phyloP scores from a whole-genome alignment of 805 yeast genomes.

The Starmera caribaea region DNA sequence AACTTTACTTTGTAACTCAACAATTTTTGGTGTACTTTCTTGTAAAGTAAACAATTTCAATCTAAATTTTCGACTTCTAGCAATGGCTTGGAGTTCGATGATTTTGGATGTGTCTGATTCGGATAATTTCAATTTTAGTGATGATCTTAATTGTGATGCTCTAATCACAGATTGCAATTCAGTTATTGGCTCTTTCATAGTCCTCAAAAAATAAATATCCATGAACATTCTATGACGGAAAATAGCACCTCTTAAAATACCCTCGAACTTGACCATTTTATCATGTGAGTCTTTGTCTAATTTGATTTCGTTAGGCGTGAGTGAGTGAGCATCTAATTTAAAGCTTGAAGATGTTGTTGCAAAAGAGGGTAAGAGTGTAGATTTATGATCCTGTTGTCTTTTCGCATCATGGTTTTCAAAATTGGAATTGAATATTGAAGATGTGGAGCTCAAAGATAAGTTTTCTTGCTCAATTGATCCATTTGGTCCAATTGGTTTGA shows the following conservation, averaged over 20 bases:
- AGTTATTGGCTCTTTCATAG: conserved; percentile 42
- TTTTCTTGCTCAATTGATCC: conserved; percentile 11
- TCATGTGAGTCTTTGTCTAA: neutral
- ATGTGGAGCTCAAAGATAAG: conserved; percentile 4
- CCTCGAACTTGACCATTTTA: conserved; percentile 47
- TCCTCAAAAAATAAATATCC: conserved; percentile 47
- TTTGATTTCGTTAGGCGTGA: no score
- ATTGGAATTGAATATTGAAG: conserved; percentile 2
- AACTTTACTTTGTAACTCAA: conserved; percentile 30
- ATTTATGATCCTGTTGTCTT: no score
- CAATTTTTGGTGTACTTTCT: conserved; percentile 2
- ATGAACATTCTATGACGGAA: conserved; percentile 57
- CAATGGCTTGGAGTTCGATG: conserved; percentile 23
- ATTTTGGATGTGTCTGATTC: conserved; percentile 14
- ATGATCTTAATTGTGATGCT: conserved; percentile 30
- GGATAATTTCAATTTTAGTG: conserved; percentile 18
- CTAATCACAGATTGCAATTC: conserved; percentile 41
- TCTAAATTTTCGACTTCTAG: conserved; percentile 23
- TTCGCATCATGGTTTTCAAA: no score
- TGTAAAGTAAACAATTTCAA: conserved; percentile 1
- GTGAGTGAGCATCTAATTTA: no score
- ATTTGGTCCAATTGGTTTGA: neutral
- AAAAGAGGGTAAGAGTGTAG: neutral
- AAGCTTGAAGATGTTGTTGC: no score
- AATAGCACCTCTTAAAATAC: conserved; percentile 60